Conservation (phyloP, 305 asterid species). For the Fraxinus greggii region DNA sequence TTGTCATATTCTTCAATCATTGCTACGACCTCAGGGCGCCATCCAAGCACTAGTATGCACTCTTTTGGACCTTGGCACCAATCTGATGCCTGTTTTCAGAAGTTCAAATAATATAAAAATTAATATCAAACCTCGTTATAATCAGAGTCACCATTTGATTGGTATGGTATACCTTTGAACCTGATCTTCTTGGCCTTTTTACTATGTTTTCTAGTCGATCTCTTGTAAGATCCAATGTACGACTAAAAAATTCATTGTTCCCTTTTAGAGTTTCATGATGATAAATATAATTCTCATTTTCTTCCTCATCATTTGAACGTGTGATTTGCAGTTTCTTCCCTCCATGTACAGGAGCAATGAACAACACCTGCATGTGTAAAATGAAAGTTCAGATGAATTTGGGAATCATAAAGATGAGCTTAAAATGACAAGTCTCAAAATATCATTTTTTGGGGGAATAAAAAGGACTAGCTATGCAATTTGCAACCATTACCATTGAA, state of each 20-base stretch:
- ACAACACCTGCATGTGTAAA: constrained; percentile 60
- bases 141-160: constrained; percentile 15
- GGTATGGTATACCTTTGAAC: constrained; percentile 68
- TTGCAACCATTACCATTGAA: background rate
- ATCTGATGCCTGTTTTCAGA: constrained; percentile 68
- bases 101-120: constrained; percentile 22
- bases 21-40: constrained; percentile 83
- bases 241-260: constrained; percentile 35
- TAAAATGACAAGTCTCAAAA: background rate
- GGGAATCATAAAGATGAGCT: background rate
- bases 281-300: constrained; percentile 34
- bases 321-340: constrained; percentile 60
- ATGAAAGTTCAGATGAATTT: constrained; percentile 10
- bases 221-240: constrained; percentile 48
- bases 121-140: constrained; percentile 16
- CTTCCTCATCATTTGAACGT: constrained; percentile 38
- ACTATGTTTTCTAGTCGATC: constrained; percentile 65
- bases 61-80: constrained; percentile 75
- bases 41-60: constrained; percentile 80
- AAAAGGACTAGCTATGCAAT: background rate
- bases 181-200: constrained; percentile 64
- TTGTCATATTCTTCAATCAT: constrained; percentile 94
- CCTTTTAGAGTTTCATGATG: constrained; percentile 41
- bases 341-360: constrained; percentile 79
- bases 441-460: background rate